Conservation (phyloP, 192 early-diverging fungal genomes). For the Haplosporangium gracile region DNA sequence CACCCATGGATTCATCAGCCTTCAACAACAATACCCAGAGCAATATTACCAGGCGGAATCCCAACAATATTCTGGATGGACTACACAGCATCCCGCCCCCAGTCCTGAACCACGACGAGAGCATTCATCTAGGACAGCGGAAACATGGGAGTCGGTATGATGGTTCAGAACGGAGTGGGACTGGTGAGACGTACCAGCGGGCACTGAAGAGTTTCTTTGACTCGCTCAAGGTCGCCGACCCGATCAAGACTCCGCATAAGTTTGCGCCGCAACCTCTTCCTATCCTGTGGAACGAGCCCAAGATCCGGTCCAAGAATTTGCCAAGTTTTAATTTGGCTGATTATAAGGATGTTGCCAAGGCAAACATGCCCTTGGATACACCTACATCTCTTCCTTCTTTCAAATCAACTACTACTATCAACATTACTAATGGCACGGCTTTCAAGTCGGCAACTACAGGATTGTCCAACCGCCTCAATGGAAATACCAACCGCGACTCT, state of each 20-base stretch:
- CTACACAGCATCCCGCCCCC: slow-evolving; percentile 27
- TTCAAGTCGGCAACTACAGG: background rate
- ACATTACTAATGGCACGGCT: background rate
- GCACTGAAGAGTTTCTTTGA: slow-evolving; percentile 45
- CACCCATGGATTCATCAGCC: slow-evolving; percentile 25
- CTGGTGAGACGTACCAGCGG: slow-evolving; percentile 25
- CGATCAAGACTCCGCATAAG: slow-evolving; percentile 51
- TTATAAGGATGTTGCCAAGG: slow-evolving; percentile 29
- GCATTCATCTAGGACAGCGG: background rate
- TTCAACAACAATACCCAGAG: slow-evolving; percentile 8
- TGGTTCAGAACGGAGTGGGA: background rate
- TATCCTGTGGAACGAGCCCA: slow-evolving; percentile 52
- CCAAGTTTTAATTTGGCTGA: slow-evolving; percentile 35
- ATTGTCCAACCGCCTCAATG: background rate
- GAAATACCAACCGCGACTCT: slow-evolving; percentile 18
- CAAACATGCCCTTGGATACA: background rate
- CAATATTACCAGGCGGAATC: background rate
- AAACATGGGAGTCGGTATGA: background rate
- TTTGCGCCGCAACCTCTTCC: slow-evolving; percentile 55
- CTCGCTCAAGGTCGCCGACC: slow-evolving; percentile 52
- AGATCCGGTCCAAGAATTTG: slow-evolving; percentile 33
- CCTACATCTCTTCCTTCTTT: background rate
- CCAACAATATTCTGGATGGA: slow-evolving; percentile 24
- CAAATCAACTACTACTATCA: background rate
- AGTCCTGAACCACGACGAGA: background rate